Base-by-base conservation (phyloP, 129 eudicot species). In the Tagetes erecta region DNA sequence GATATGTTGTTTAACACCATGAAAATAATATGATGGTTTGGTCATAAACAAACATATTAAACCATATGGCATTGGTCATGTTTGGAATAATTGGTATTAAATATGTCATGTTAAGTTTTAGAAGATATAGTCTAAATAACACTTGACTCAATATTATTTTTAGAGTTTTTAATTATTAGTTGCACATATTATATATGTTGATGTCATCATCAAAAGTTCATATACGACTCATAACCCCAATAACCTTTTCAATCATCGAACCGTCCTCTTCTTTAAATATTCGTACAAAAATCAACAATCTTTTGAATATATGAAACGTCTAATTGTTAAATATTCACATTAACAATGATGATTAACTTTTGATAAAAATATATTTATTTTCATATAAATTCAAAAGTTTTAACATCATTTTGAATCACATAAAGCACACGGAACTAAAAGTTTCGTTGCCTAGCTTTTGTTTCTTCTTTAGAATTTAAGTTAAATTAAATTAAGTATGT, bases 201-300 rank as follows among this genome's bases (percentile, higher is more conserved):
- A 56, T 56, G 37, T 56, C 63, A 2, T 8, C 37, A 56, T 56
- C 63, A 56, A 56, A 56, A 6, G 35, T 56, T 13, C 63, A 56
- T 30, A 5, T 56, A 8, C 31, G 63, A 56, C 37, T 56, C 63
- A 30, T 56, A 31, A 56, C 38, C 63, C 37, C 36, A 8, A 31
- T 56, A 56, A 56, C 63, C 63, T 56, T 56, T 56, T 27, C 63
- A 56, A 56, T 31, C 63, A 56, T 6, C 38, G 38, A 56, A 56
- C 37, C 37, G 63, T 56, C 63, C 58, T 5, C 7, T 1, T 56
- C 38, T 27, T 56, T 56, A 56, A 30, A 56, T 56, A 30, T 30
- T 56, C 63, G 38, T 56, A 56, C 37, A 56, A 27, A 27, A 27
- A 30, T 56, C 13, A 30, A 27, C 31, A 8, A 6, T 56, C 30